phyloP scores from a whole-genome alignment of 106 monocot genomes.

The Dactylorhiza incarnata region DNA sequence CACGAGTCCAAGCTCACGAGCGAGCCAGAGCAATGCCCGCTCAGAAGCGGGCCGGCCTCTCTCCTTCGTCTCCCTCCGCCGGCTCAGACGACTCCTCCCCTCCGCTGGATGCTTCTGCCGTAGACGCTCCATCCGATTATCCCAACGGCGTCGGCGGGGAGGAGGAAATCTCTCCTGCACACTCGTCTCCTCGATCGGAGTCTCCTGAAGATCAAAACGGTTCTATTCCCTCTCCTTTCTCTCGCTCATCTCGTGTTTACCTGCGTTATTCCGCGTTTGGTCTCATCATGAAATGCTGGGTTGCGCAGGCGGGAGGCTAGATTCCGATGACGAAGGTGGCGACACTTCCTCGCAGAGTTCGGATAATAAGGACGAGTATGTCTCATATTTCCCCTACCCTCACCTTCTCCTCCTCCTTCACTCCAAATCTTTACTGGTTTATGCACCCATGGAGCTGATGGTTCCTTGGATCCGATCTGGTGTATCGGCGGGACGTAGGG shows the following conservation, averaged over 20 bases:
- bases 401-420: not conserved
- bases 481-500: not conserved
- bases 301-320: not conserved
- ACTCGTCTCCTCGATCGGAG: not conserved
- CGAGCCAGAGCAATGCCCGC: constrained; percentile 3
- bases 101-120: not conserved
- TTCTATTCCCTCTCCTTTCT: not conserved
- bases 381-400: not conserved
- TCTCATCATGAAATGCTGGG: not conserved
- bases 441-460: not conserved
- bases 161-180: not conserved
- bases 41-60: constrained; percentile 8
- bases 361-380: constrained; percentile 9
- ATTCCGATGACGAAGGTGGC: constrained; percentile 17
- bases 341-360: constrained; percentile 5
- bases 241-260: not conserved
- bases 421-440: not conserved
- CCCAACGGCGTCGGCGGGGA: not conserved
- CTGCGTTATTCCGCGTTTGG: not conserved
- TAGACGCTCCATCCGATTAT: not conserved
- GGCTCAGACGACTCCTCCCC: not conserved
- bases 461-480: not conserved
- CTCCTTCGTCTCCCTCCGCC: not conserved
- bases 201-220: constrained; percentile 6
- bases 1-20: not conserved